Percentiles rank a stretch among this genome's conserved stretches.
These are phyloP conservation scores for Stereocaulon alpinum DNA, from an alignment of 495 filamentous ascomycete species.

Conservation along the genomic window DNA sequence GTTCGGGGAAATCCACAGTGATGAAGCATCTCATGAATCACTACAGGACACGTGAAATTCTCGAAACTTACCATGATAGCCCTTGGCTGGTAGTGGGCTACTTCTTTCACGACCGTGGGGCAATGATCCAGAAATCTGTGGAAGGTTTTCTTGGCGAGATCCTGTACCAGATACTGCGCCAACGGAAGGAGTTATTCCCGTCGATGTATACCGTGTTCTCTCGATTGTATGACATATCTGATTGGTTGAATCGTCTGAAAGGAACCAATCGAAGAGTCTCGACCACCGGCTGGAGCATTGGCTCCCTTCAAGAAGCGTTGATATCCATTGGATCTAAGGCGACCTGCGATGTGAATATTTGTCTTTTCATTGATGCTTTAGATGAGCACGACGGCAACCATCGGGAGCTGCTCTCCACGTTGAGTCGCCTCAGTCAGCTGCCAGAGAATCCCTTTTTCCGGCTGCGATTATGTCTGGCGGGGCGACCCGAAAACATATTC, in stretches of 20 bases:
- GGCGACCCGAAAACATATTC: constrained; percentile 8
- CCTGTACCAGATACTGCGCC: constrained; percentile 5
- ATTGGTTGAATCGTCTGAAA: too few species aligned
- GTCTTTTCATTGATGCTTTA: constrained; percentile 11
- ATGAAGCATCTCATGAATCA: constrained; percentile 14
- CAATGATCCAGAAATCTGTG: constrained; percentile 8
- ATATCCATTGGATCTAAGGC: not conserved
- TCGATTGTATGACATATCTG: too few species aligned
- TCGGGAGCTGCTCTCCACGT: constrained; percentile 1
- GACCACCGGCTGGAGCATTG: too few species aligned
- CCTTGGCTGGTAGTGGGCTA: too few species aligned
- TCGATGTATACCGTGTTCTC: too few species aligned
- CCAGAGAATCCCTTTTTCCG: not conserved
- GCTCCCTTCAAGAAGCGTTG: too few species aligned
- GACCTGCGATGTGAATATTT: constrained; percentile 1
- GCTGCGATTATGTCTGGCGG: constrained; percentile 2
- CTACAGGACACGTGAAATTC: not conserved
- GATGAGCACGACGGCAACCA: constrained; percentile 14
- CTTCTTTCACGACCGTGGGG: not conserved
- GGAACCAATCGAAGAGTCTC: too few species aligned
- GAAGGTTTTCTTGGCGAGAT: constrained; percentile 9
- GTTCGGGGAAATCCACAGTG: constrained; percentile 13
- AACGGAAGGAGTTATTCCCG: not conserved
- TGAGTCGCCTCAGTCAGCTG: not conserved
- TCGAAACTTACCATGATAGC: not conserved